phyloP scores from a whole-genome alignment of 1,139 yeast genomes.

The Yamadazyma aaseri region DNA sequence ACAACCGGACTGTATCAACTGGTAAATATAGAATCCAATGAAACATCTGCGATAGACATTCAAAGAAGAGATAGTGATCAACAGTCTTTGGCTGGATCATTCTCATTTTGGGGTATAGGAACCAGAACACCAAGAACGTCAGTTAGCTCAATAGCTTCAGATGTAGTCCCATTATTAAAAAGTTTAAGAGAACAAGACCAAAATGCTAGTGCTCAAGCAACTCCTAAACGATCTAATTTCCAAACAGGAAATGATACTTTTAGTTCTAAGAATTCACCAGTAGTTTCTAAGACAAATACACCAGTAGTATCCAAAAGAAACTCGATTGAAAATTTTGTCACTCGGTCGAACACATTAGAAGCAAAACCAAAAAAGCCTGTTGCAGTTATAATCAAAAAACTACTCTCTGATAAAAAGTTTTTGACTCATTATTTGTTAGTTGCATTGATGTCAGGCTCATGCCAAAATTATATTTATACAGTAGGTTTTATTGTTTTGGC shows the following conservation, averaged over 20 bases:
- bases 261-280: constrained; percentile 8
- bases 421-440: constrained; percentile 36
- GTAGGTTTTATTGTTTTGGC: constrained; percentile 47
- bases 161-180: constrained; percentile 8
- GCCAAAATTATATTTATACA: constrained; percentile 45
- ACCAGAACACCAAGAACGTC: constrained; percentile 14
- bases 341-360: constrained; percentile 3
- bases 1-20: too few relatives aligned
- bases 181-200: constrained; percentile 2
- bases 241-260: constrained; percentile 17
- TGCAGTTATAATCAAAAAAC: constrained; percentile 21
- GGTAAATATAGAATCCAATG: too few relatives aligned
- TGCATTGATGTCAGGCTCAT: constrained; percentile 35
- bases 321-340: not conserved
- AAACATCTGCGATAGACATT: too few relatives aligned
- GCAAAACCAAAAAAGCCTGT: constrained; percentile 18
- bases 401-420: constrained; percentile 27
- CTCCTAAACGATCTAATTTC: constrained; percentile 11
- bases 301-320: constrained; percentile 4
- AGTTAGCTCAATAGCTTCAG: constrained; percentile 11
- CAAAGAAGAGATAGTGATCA: constrained; percentile 8
- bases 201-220: constrained; percentile 5
- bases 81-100: constrained; percentile 31
- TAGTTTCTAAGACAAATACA: constrained; percentile 6
- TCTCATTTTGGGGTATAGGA: constrained; percentile 39